Conservation (phyloP, 2,329 filamentous ascomycete species). For the Akanthomyces dipterigenus region DNA sequence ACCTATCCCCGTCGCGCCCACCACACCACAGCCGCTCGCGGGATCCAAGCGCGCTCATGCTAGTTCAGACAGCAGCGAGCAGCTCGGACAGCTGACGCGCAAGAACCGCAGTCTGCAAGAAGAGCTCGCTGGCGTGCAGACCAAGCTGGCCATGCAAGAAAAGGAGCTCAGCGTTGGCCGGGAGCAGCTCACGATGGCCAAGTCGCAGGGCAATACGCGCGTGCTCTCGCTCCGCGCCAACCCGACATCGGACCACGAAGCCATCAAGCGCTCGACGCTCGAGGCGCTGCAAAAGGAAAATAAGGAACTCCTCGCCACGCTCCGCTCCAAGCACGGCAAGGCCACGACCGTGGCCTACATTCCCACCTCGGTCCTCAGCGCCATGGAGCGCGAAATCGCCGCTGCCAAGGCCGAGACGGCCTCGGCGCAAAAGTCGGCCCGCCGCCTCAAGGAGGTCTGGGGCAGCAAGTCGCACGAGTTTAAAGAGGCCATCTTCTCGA, state of each 20-base stretch:
- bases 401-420: conserved; percentile 63
- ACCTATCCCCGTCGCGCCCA: conserved; percentile 25
- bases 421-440: conserved; percentile 74
- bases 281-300: conserved; percentile 77
- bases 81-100: conserved; percentile 74
- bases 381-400: conserved; percentile 66
- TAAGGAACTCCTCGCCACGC: conserved; percentile 67
- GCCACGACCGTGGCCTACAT: conserved; percentile 53
- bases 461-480: conserved; percentile 87
- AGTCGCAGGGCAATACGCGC: conserved; percentile 66
- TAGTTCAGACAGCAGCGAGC: conserved; percentile 53
- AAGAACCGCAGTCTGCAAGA: conserved; percentile 85
- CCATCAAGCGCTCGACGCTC: conserved; percentile 76
- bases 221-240: conserved; percentile 86
- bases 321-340: conserved; percentile 40
- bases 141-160: conserved; percentile 62
- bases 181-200: conserved; percentile 63
- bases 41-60: conserved; percentile 60
- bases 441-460: conserved; percentile 89
- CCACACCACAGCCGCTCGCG: conserved; percentile 29
- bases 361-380: conserved; percentile 68
- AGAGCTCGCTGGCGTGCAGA: conserved; percentile 63
- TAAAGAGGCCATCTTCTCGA: conserved; percentile 85
- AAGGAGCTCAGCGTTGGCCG: conserved; percentile 67
- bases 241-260: conserved; percentile 78